Evolutionary conservation across 345 rosid genomes (phyloP).

Genomic region (Zanthoxylum bungeanum): DNA sequence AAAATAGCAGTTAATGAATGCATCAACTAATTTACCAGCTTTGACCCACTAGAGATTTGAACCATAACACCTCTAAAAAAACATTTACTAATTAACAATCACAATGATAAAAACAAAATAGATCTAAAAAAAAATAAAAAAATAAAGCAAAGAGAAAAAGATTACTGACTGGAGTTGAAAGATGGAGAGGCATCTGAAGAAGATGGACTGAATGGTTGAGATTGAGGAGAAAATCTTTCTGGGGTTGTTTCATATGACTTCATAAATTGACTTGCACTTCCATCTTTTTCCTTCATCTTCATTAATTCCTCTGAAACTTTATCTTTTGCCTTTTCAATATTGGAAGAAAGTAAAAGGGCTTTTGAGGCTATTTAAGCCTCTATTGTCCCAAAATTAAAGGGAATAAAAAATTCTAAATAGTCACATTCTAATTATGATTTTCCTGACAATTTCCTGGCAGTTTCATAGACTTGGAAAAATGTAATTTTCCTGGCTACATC

Average conservation of each 20-base stretch:
- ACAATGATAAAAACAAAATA: background rate
- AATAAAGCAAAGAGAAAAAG: background rate
- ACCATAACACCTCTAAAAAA: background rate
- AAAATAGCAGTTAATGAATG: too few relatives aligned
- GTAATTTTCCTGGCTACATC: background rate
- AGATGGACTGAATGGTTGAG: slow-evolving; percentile 23
- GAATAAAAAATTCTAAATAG: too few relatives aligned
- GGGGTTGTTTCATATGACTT: slow-evolving; percentile 22
- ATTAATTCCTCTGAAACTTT: too few relatives aligned
- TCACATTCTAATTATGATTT: too few relatives aligned
- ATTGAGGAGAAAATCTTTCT: slow-evolving; percentile 21
- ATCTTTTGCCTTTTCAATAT: too few relatives aligned
- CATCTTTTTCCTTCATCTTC: background rate
- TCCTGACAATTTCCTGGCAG: background rate
- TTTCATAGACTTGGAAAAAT: background rate
- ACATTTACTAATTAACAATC: background rate
- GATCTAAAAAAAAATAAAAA: background rate
- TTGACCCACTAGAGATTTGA: background rate
- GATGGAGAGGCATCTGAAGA: background rate
- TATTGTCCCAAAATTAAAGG: too few relatives aligned
- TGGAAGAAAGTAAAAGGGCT: too few relatives aligned
- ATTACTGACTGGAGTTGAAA: slow-evolving; percentile 1
- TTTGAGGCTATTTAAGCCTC: too few relatives aligned
- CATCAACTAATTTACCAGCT: too few relatives aligned
- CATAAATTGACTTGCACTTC: background rate